A percentile compares a stretch with the other conserved stretches of the same genome.
Conservation (phyloP, 768 basidiomycete genomes). For the Suillus weaverae region DNA sequence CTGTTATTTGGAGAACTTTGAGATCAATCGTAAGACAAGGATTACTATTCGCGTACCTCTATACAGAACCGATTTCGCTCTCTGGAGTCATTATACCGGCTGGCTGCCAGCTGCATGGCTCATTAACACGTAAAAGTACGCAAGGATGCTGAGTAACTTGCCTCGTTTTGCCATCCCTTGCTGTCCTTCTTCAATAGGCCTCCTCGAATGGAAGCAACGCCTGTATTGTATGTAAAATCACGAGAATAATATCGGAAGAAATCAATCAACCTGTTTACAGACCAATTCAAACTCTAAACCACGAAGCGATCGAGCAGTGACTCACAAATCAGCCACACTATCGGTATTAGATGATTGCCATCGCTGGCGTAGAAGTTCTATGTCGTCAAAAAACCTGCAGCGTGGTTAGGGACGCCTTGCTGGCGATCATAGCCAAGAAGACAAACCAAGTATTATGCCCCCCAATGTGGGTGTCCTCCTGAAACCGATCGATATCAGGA, state of each 20-base stretch:
- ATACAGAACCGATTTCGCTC: constrained; percentile 96
- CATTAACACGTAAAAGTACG: constrained; percentile 9
- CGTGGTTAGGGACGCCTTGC: constrained; percentile 10
- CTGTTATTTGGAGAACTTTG: constrained; percentile 39
- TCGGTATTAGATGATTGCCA: constrained; percentile 96
- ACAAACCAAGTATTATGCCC: constrained; percentile 80
- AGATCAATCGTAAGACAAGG: background rate
- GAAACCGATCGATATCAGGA: constrained; percentile 9
- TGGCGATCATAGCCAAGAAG: constrained; percentile 11
- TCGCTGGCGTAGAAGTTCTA: constrained; percentile 84
- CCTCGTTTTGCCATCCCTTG: constrained; percentile 96
- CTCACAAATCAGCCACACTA: constrained; percentile 88
- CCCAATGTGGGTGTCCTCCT: constrained; percentile 81
- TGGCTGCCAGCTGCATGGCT: constrained; percentile 43
- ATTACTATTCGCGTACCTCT: constrained; percentile 55
- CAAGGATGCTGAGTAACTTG: constrained; percentile 37
- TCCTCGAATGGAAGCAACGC: constrained; percentile 87
- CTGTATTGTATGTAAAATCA: constrained; percentile 89
- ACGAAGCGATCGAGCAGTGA: constrained; percentile 15
- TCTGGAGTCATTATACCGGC: constrained; percentile 66
- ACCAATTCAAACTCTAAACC: background rate
- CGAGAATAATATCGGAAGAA: constrained; percentile 97
- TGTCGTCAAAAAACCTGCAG: constrained; percentile 93
- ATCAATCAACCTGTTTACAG: constrained; percentile 75
- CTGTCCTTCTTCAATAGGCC: constrained; percentile 86